A percentile compares a stretch with the other conserved stretches of the same genome.
Evolutionary conservation across 2,329 filamentous ascomycete species (phyloP).

Genomic region (Hypoxylon sp.): DNA sequence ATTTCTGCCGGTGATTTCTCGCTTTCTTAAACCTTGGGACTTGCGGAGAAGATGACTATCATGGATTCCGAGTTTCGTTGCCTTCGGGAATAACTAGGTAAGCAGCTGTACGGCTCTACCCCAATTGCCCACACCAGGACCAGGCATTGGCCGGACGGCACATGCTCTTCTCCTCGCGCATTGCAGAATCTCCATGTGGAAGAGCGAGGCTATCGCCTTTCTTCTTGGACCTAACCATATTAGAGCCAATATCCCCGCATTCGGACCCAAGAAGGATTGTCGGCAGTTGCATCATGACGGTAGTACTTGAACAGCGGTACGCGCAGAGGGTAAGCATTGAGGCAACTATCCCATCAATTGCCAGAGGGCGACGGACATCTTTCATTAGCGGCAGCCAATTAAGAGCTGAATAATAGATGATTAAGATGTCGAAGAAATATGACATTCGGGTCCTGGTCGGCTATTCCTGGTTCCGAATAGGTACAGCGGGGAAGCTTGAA

Average conservation of each 20-base stretch:
- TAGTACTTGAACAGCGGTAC: not conserved
- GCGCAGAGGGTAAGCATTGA: slow-evolving; percentile 12
- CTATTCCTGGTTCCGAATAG: not conserved
- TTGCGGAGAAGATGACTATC: slow-evolving; percentile 11
- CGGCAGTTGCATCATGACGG: slow-evolving; percentile 37
- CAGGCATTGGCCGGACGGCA: slow-evolving; percentile 22
- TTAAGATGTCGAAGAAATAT: not conserved
- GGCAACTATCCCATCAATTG: not conserved
- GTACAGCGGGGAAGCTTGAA: slow-evolving; percentile 15
- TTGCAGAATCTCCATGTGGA: slow-evolving; percentile 12
- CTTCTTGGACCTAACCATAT: slow-evolving; percentile 32
- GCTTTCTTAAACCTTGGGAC: slow-evolving; percentile 22
- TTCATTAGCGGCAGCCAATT: slow-evolving; percentile 8
- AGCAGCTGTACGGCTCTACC: slow-evolving; percentile 6
- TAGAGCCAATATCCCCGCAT: slow-evolving; percentile 37
- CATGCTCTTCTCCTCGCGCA: slow-evolving; percentile 21
- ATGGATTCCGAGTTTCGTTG: slow-evolving; percentile 12
- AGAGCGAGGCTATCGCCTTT: slow-evolving; percentile 20
- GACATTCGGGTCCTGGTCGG: not conserved
- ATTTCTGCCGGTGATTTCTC: slow-evolving; percentile 5
- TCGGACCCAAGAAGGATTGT: slow-evolving; percentile 4
- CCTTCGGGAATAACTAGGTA: slow-evolving; percentile 24
- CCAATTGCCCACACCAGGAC: slow-evolving; percentile 26
- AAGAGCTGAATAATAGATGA: not conserved
- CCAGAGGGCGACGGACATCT: not conserved